These are phyloP conservation scores for Phytophthora cactorum DNA, from an alignment of 352 stramenopile species.

Conservation along the genomic window DNA sequence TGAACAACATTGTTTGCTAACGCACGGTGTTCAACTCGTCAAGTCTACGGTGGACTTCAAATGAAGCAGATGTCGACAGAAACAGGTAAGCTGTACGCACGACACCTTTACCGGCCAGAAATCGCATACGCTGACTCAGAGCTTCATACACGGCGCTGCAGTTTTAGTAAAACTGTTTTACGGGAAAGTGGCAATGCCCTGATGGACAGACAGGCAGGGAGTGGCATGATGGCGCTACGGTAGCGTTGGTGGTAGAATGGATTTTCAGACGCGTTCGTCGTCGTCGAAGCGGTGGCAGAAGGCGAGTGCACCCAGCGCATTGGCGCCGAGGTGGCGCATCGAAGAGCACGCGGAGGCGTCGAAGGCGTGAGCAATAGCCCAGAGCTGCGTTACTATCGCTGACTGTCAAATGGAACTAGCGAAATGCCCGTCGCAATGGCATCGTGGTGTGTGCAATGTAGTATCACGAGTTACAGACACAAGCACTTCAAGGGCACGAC, in stretches of 20 bases:
- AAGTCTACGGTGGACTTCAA: constrained; percentile 23
- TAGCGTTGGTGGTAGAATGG: neutral
- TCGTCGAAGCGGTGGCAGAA: constrained; percentile 13
- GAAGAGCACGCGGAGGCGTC: constrained; percentile 5
- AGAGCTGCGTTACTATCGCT: constrained; percentile 10
- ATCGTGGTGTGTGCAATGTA: neutral
- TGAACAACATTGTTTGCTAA: constrained; percentile 13
- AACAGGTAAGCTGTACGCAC: neutral
- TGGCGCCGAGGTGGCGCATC: neutral
- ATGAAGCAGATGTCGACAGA: neutral
- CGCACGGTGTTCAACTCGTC: constrained; percentile 3
- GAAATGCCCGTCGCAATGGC: neutral
- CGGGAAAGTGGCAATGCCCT: neutral
- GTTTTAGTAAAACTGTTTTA: neutral
- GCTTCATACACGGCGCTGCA: neutral
- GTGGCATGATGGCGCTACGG: constrained; percentile 6
- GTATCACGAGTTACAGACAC: neutral
- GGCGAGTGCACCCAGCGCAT: constrained; percentile 4
- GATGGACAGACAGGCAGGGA: constrained; percentile 7
- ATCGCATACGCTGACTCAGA: neutral
- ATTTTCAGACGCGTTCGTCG: constrained; percentile 1
- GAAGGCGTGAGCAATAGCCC: constrained; percentile 12
- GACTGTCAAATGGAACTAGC: constrained; percentile 16
- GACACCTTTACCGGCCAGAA: constrained; percentile 16
- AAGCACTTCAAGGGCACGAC: neutral